Evolutionary conservation across 306 rosid species (phyloP).

Genomic region (Abrus pulchellus): DNA sequence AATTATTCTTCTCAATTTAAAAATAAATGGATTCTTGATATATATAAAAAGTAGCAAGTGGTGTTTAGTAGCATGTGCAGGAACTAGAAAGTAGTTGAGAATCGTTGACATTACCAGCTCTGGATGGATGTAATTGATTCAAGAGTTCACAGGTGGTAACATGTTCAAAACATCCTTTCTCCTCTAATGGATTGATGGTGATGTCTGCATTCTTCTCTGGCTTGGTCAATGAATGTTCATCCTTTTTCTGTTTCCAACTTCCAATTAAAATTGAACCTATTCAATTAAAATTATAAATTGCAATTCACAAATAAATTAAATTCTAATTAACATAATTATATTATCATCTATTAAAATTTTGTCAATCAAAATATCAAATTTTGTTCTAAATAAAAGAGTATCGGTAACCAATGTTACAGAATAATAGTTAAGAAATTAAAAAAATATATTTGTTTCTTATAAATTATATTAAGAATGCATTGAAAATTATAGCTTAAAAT

Average conservation of each 20-base stretch:
- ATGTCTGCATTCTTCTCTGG: slow-evolving; percentile 30
- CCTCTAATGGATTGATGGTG: slow-evolving; percentile 22
- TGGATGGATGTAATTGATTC: neutral
- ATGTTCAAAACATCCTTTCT: neutral
- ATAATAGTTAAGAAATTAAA: too few relatives aligned
- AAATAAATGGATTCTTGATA: too few relatives aligned
- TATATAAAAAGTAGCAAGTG: slow-evolving; percentile 1
- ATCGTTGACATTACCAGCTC: neutral
- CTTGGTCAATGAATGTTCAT: neutral
- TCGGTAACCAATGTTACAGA: too few relatives aligned
- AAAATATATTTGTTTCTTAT: too few relatives aligned
- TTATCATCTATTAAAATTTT: too few relatives aligned
- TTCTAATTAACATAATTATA: too few relatives aligned
- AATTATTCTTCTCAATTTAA: too few relatives aligned
- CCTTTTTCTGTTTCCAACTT: neutral
- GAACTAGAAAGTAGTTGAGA: neutral
- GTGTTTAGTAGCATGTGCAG: neutral
- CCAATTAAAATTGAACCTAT: neutral
- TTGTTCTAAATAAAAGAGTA: too few relatives aligned
- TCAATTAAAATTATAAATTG: neutral
- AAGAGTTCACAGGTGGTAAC: slow-evolving; percentile 33
- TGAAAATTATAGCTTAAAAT: too few relatives aligned
- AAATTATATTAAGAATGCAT: too few relatives aligned
- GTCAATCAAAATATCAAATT: too few relatives aligned
- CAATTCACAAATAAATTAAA: too few relatives aligned